Base-by-base conservation (phyloP, 768 basidiomycete species). In the Leccinum olivaceopallidum region DNA sequence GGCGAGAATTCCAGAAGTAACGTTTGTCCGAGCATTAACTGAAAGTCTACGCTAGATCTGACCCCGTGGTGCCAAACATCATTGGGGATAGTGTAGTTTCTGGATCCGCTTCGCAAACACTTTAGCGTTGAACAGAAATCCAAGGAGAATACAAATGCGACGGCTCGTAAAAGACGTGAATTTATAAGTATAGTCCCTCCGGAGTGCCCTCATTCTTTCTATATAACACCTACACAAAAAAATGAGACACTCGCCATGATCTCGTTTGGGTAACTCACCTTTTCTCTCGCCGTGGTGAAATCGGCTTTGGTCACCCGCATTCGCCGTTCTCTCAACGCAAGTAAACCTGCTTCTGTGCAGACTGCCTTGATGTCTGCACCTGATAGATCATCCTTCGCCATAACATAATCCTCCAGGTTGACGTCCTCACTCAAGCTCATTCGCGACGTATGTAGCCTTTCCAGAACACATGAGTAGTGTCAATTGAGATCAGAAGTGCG, bases 321-420 rank as follows among this genome's bases (percentile, higher is more conserved):
- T 62, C 97, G 82, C 57, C 97, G 82, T 74, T 99, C 97, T 65
- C 97, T 84, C 61, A 99, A 79, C 5, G 97, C 97, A 36, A 98
- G 81, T 55, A 99, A 75, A 65, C 97, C 97, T n/a, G 97, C 96
- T 73, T 99, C 97, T 6, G 97, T 98, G 73, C 95, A 98, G 5
- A 98, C 93, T 2, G 96, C 97, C 78, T 98, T 98, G 82, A 99
- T 98, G 70, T 99, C 97, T 2, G 97, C 97, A 51, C 97, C 97
- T 13, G 92, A 94, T 22, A 97, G 78, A 69, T 98, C 96, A 67
- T 99, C 97, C 76, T 98, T 98, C 30, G 90, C 88, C 78, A 90
- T 90, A 58, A 99, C 87, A 69, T 94, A 94, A 74, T 98, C 96
- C 71, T 98, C 96, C 58, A 98, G 79, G 71, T 95, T 95, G 36